Conservation (phyloP, 208 protist species). For the Phytomonas sp. region DNA sequence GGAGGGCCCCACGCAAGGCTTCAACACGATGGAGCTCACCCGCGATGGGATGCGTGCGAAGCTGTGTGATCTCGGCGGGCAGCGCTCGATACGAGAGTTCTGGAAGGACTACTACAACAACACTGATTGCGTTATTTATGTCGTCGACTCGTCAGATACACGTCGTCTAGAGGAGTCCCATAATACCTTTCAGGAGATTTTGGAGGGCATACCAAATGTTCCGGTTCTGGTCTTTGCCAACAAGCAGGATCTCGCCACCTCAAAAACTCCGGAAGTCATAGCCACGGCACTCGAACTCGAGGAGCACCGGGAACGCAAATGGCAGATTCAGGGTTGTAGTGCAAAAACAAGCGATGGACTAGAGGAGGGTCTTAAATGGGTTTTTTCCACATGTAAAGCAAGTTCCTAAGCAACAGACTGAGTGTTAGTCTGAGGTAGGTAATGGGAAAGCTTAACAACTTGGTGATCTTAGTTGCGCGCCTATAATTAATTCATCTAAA, state of each 20-base stretch:
- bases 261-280: slow-evolving; percentile 69
- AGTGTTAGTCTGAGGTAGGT: neutral
- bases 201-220: slow-evolving; percentile 93
- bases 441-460: slow-evolving; percentile 6
- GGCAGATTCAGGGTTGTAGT: slow-evolving; percentile 96
- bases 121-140: slow-evolving; percentile 96
- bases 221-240: slow-evolving; percentile 99
- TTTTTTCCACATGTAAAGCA: slow-evolving; percentile 63
- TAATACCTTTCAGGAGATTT: slow-evolving; percentile 88
- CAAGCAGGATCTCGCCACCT: slow-evolving; percentile 98
- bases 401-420: neutral
- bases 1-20: slow-evolving; percentile 98
- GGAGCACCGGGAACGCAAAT: slow-evolving; percentile 89
- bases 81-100: slow-evolving; percentile 97
- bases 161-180: slow-evolving; percentile 88
- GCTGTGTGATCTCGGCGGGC: slow-evolving; percentile 99
- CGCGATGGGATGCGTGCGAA: slow-evolving; percentile 93
- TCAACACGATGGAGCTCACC: slow-evolving; percentile 98
- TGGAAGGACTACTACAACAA: slow-evolving; percentile 97
- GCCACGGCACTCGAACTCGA: slow-evolving; percentile 74
- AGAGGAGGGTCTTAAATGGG: slow-evolving; percentile 90
- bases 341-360: slow-evolving; percentile 92
- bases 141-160: slow-evolving; percentile 93
- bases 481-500: neutral
- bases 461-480: neutral